These are phyloP conservation scores for Termitomyces sp. DNA, from an alignment of 768 basidiomycete species.

Conservation along the genomic window DNA sequence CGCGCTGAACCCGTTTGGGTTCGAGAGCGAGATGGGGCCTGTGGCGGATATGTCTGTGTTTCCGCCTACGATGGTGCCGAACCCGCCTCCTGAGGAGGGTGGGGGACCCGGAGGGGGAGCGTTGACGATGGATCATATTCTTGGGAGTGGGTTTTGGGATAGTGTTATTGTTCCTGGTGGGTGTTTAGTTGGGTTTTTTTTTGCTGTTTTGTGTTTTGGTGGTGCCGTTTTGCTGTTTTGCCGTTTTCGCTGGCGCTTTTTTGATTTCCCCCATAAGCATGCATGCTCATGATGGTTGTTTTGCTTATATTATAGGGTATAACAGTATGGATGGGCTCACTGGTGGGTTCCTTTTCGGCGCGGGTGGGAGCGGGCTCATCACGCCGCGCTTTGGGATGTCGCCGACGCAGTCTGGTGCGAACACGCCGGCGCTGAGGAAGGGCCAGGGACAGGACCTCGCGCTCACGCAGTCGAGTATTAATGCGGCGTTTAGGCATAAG, in stretches of 20 bases:
- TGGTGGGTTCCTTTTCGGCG: slow-evolving; percentile 82
- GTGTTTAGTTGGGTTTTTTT: slow-evolving; percentile 19
- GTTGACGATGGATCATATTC: slow-evolving; percentile 78
- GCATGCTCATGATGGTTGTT: too few relatives aligned
- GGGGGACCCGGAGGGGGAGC: too few relatives aligned
- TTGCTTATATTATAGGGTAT: too few relatives aligned
- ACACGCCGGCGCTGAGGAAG: slow-evolving; percentile 31
- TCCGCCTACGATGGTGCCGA: slow-evolving; percentile 79
- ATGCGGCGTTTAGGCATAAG: slow-evolving; percentile 36
- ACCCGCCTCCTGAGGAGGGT: slow-evolving; percentile 33
- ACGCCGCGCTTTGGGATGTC: slow-evolving; percentile 64
- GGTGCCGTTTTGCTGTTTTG: too few relatives aligned
- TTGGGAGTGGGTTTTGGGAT: slow-evolving; percentile 83
- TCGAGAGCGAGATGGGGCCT: slow-evolving; percentile 81
- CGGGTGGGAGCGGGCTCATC: slow-evolving; percentile 78
- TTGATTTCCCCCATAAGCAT: too few relatives aligned
- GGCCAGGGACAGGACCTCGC: too few relatives aligned
- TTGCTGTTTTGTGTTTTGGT: too few relatives aligned
- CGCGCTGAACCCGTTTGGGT: slow-evolving; percentile 54
- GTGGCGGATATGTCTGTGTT: slow-evolving; percentile 78
- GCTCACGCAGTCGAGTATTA: slow-evolving; percentile 43
- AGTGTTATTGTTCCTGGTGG: slow-evolving; percentile 80
- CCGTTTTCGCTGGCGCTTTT: too few relatives aligned
- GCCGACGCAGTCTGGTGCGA: slow-evolving; percentile 52
- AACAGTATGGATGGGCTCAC: slow-evolving; percentile 78